Evolutionary conservation across 345 rosid species (phyloP).

Genomic region (Aegle marmelos): DNA sequence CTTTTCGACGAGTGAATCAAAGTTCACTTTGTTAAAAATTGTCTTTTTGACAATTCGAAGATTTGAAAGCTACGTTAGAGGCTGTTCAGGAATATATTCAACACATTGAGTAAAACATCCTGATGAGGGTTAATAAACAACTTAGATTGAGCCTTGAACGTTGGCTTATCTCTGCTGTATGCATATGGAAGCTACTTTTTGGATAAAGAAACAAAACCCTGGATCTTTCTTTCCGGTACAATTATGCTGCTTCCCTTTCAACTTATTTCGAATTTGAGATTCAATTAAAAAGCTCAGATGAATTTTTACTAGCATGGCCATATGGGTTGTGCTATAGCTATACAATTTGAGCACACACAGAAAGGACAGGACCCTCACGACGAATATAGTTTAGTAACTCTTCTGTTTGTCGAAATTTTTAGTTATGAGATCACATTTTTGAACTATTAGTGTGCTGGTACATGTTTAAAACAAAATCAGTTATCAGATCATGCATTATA

Average conservation of each 20-base stretch:
- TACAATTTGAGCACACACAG: not conserved
- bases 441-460: not conserved
- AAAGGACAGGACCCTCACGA: not conserved
- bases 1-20: constrained; percentile 15
- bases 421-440: not conserved
- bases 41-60: constrained; percentile 7
- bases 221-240: not conserved
- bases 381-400: not conserved
- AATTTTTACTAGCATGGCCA: not conserved
- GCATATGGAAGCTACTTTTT: constrained; percentile 6
- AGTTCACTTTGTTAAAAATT: constrained; percentile 7
- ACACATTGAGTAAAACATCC: not conserved
- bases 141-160: not conserved
- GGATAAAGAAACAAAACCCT: constrained; percentile 9
- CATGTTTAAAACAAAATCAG: not conserved
- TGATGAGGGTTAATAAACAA: not conserved
- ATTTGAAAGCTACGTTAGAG: constrained; percentile 3
- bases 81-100: constrained; percentile 7
- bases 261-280: not conserved
- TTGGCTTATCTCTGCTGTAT: not conserved
- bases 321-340: not conserved
- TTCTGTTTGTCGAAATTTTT: not conserved
- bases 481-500: not conserved
- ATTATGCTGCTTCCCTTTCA: not conserved
- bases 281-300: not conserved